Evolutionary conservation across 306 rosid species (phyloP).

Genomic region (Begonia fuchsioides): DNA sequence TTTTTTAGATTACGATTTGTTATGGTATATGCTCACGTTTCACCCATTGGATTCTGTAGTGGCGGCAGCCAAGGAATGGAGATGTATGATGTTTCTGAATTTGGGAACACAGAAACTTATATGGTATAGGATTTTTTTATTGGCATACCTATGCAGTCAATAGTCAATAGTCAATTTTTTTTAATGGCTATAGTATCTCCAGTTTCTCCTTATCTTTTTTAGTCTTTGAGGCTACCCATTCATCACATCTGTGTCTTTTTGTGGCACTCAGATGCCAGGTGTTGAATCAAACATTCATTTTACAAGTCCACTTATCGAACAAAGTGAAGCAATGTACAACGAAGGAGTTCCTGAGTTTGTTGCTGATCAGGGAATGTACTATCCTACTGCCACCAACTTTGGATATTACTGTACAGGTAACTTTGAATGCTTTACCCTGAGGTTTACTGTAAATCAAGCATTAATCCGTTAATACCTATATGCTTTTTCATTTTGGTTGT

Average conservation of each 20-base stretch:
- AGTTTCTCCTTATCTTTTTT: too few relatives aligned
- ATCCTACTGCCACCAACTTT: slow-evolving; percentile 82
- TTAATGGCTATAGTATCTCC: too few relatives aligned
- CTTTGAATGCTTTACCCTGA: not conserved
- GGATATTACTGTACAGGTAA: slow-evolving; percentile 91
- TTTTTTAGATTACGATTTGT: too few relatives aligned
- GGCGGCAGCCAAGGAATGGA: slow-evolving; percentile 59
- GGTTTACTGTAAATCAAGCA: too few relatives aligned
- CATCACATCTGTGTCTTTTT: not conserved
- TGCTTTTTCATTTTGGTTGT: too few relatives aligned
- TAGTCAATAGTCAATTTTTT: too few relatives aligned
- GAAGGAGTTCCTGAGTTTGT: slow-evolving; percentile 68
- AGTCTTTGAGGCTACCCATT: too few relatives aligned
- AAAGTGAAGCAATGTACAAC: slow-evolving; percentile 49
- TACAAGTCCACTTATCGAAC: slow-evolving; percentile 39
- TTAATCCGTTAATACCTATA: too few relatives aligned
- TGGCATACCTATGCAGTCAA: too few relatives aligned
- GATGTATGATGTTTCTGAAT: too few relatives aligned
- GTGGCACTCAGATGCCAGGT: slow-evolving; percentile 37
- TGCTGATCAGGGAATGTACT: slow-evolving; percentile 65
- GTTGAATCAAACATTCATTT: slow-evolving; percentile 39
- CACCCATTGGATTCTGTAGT: slow-evolving; percentile 21
- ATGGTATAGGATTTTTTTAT: slow-evolving; percentile 25
- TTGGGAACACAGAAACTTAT: slow-evolving; percentile 31
- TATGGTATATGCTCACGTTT: slow-evolving; percentile 15